Conservation (phyloP, 768 basidiomycete genomes). For the Lactifluus hygrophoroides region DNA sequence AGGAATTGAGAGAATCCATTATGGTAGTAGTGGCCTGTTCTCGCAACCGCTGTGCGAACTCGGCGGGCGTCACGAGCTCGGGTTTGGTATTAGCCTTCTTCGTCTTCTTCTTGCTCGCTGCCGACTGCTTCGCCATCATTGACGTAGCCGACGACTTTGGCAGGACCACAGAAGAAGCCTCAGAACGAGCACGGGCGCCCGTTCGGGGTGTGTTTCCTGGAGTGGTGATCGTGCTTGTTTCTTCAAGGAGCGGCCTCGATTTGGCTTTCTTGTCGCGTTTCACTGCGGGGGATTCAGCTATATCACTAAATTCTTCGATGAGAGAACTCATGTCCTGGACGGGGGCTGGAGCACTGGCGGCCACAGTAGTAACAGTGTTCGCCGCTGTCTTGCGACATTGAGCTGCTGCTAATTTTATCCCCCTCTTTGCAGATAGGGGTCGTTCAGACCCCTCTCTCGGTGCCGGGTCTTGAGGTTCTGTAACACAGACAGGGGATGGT, state of each 20-base stretch:
- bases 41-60: constrained; percentile 13
- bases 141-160: background rate
- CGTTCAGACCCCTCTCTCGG: background rate
- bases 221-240: constrained; percentile 11
- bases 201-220: background rate
- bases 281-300: background rate
- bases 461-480: background rate
- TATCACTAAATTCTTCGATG: constrained; percentile 11
- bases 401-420: background rate
- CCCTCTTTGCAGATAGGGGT: constrained; percentile 9
- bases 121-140: background rate
- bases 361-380: background rate
- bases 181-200: background rate
- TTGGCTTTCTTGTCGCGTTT: background rate
- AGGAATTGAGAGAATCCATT: background rate
- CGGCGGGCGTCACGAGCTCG: constrained; percentile 13
- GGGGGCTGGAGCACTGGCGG: background rate
- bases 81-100: constrained; percentile 6
- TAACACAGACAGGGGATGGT: background rate
- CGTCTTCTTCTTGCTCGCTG: background rate
- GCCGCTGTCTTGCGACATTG: background rate
- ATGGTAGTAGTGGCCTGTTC: background rate
- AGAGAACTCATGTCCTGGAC: background rate
- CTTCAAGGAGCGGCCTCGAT: background rate
- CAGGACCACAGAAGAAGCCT: background rate